Evolutionary conservation across 192 early-diverging fungal species (phyloP).

Genomic region (Backusella luteola): DNA sequence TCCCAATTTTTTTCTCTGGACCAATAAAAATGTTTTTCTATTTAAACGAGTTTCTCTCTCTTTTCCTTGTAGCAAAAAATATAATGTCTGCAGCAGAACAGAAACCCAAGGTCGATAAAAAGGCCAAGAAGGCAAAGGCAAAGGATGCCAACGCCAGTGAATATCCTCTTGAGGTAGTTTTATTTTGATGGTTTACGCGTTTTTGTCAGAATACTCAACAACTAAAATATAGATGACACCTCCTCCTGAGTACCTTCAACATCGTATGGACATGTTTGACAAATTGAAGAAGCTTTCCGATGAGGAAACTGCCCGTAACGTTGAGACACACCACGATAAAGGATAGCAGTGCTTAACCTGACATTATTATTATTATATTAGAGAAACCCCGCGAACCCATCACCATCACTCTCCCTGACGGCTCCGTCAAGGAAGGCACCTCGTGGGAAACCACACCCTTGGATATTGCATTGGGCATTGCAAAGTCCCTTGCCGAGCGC

Average conservation of each 20-base stretch:
- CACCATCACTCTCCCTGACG: constrained; percentile 88
- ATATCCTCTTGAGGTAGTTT: constrained; percentile 17
- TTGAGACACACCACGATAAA: not conserved
- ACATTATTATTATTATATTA: constrained; percentile 25
- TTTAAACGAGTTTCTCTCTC: not conserved
- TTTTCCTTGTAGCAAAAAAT: not conserved
- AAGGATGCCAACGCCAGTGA: not conserved
- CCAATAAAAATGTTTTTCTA: constrained; percentile 6
- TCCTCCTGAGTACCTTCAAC: constrained; percentile 71
- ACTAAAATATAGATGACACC: constrained; percentile 51
- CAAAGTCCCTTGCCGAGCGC: constrained; percentile 88
- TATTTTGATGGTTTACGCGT: not conserved
- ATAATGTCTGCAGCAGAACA: constrained; percentile 1
- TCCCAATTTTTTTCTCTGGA: not conserved
- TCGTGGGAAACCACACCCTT: constrained; percentile 96
- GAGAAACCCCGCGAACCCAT: constrained; percentile 74
- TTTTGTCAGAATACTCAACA: not conserved
- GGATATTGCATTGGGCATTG: constrained; percentile 83
- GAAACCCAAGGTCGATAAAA: constrained; percentile 2
- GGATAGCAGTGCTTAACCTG: not conserved
- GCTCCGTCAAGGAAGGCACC: constrained; percentile 71
- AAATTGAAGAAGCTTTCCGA: constrained; percentile 64
- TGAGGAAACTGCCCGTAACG: constrained; percentile 58
- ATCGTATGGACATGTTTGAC: constrained; percentile 83
- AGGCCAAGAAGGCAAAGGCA: not conserved